Base-by-base conservation (phyloP, 2,329 filamentous ascomycete genomes). In the Cryphonectria nitschkei region DNA sequence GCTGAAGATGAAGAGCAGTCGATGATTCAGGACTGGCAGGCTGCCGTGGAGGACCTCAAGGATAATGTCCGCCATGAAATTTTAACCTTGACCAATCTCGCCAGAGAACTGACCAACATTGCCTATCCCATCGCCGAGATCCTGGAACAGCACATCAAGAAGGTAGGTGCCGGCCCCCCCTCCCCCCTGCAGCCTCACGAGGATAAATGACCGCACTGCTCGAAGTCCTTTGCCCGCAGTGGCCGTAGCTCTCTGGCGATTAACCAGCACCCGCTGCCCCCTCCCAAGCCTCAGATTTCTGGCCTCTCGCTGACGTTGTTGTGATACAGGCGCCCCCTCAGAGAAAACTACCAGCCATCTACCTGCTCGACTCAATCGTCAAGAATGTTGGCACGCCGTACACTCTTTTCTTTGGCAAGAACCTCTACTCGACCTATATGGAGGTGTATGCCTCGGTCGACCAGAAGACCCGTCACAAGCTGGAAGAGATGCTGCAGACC, bases 331-430 rank as follows among this genome's bases (percentile, higher is more conserved):
- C 92, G 68, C 89, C 94, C 62, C 94, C 96, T 54, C 88, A 90
- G 73, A 95, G 94, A 81, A 99, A 98, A 79, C 85, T 99, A 2
- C 95, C 96, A 26, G 94, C 96, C n/a, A 87, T 99, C 39, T 99
- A 98, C 82, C 93, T 99, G 75, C 91, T 99, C 78, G 96, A 99
- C 82, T 98, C 95, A 22, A 95, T 99, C 73, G 95, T 97, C 79
- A 99, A 99, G 82, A 98, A 99, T 84, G 94, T 99, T 73, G 96
- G 96, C 73, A 98, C 95, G 0, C 96, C 96, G 9, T 99, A 99
- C 81, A 98, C 95, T 0, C 87, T 98, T 16, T 98, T 97, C 80
- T 92, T 99, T 74, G 94, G 95, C 67, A 91, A 93, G 56, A 95
- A 95, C 78, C 88, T 99, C 54, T 98, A 95, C 82, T 89, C 91